Percentiles rank a stretch among this genome's conserved stretches.
phyloP scores from a whole-genome alignment of 1,284 basidiomycete genomes.

The Ustilago loliicola region DNA sequence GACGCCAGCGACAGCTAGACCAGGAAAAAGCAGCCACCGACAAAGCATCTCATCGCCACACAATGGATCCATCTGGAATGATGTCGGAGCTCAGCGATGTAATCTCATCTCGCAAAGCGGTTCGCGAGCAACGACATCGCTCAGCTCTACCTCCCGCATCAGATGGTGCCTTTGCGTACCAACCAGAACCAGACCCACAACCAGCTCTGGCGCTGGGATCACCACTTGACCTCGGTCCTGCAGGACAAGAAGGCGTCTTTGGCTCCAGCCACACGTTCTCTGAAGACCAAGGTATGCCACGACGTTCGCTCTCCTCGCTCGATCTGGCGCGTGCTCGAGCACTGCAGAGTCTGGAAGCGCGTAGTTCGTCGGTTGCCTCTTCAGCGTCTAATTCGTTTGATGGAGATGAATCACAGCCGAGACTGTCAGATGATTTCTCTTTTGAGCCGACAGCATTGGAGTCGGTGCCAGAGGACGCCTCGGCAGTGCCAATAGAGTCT shows the following conservation, averaged over 20 bases:
- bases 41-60: slow-evolving; percentile 22
- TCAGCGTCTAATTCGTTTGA: slow-evolving; percentile 21
- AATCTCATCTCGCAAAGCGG: slow-evolving; percentile 42
- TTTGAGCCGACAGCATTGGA: slow-evolving; percentile 45
- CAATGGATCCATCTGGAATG: slow-evolving; percentile 42
- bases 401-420: slow-evolving; percentile 22
- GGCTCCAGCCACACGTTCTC: slow-evolving; percentile 24
- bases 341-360: slow-evolving; percentile 31
- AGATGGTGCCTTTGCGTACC: not conserved
- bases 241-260: slow-evolving; percentile 37
- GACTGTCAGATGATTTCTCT: slow-evolving; percentile 41
- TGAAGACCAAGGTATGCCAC: slow-evolving; percentile 13
- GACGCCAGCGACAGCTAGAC: slow-evolving; percentile 35
- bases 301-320: slow-evolving; percentile 39
- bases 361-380: slow-evolving; percentile 15
- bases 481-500: slow-evolving; percentile 15
- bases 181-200: not conserved
- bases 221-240: slow-evolving; percentile 42
- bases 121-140: slow-evolving; percentile 33
- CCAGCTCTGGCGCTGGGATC: slow-evolving; percentile 34
- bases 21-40: slow-evolving; percentile 24
- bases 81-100: slow-evolving; percentile 59
- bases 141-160: slow-evolving; percentile 12
- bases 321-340: slow-evolving; percentile 45
- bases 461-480: slow-evolving; percentile 35